A percentile compares a stretch with the other conserved stretches of the same genome.
These are phyloP conservation scores for Pachysandra terminalis DNA, from an alignment of 164 flowering plant species.

Conservation along the genomic window DNA sequence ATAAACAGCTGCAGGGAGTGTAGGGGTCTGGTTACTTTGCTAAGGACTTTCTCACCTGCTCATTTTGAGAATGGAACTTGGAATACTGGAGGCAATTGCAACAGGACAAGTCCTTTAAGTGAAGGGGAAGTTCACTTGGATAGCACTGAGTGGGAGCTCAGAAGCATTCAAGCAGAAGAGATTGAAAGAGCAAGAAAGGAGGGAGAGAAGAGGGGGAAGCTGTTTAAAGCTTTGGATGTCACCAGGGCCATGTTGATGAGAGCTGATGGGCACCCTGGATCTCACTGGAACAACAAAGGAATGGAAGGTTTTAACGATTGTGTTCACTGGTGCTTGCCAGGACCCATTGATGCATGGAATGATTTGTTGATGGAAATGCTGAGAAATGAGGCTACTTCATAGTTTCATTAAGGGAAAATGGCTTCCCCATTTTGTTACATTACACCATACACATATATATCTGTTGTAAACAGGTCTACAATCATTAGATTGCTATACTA, in stretches of 20 bases:
- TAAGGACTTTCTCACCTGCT: constrained; percentile 82
- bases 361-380: constrained; percentile 49
- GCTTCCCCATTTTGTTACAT: neutral
- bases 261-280: constrained; percentile 86
- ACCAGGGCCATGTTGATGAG: constrained; percentile 84
- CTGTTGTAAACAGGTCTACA: neutral
- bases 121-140: constrained; percentile 27
- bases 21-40: constrained; percentile 32
- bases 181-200: constrained; percentile 34
- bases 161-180: constrained; percentile 56
- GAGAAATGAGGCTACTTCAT: constrained; percentile 9
- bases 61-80: constrained; percentile 84
- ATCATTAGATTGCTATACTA: neutral
- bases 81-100: constrained; percentile 74
- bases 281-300: constrained; percentile 61
- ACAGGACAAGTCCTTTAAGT: constrained; percentile 45
- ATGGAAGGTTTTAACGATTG: constrained; percentile 77
- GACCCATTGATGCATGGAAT: constrained; percentile 86
- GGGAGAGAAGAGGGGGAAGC: constrained; percentile 31
- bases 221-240: constrained; percentile 56
- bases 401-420: neutral
- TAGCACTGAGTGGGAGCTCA: constrained; percentile 41
- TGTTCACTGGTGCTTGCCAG: constrained; percentile 93
- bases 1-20: constrained; percentile 47
- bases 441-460: neutral